These are phyloP conservation scores for Suhomyces choctaworum DNA, from an alignment of 1,139 yeast species.

Conservation along the genomic window DNA sequence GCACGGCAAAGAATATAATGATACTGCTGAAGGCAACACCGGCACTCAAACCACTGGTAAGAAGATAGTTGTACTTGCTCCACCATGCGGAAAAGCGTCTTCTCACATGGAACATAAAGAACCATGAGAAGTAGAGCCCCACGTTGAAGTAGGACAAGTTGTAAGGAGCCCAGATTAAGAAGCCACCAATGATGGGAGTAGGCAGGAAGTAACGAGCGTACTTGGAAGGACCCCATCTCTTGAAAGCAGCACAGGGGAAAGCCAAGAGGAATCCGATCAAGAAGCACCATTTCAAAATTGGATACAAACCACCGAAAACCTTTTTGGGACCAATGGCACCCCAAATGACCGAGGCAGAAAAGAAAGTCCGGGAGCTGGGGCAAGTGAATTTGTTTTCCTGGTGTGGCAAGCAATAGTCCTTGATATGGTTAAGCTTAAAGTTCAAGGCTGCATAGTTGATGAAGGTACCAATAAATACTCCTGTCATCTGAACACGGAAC, in stretches of 20 bases:
- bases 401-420: slow-evolving; percentile 45
- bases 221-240: slow-evolving; percentile 21
- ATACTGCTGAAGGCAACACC: slow-evolving; percentile 23
- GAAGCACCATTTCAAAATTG: slow-evolving; percentile 52
- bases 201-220: slow-evolving; percentile 21
- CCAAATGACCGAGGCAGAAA: slow-evolving; percentile 62
- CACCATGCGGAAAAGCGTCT: slow-evolving; percentile 20
- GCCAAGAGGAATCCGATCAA: slow-evolving; percentile 47
- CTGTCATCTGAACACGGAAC: slow-evolving; percentile 57
- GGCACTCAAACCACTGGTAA: slow-evolving; percentile 21
- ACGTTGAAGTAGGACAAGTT: slow-evolving; percentile 22
- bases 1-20: slow-evolving; percentile 24
- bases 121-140: slow-evolving; percentile 17
- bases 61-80: slow-evolving; percentile 22
- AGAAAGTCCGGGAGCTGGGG: slow-evolving; percentile 48
- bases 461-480: slow-evolving; percentile 44
- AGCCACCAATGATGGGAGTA: slow-evolving; percentile 20
- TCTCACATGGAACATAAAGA: slow-evolving; percentile 21
- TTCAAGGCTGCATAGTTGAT: slow-evolving; percentile 54
- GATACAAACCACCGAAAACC: slow-evolving; percentile 49
- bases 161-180: slow-evolving; percentile 19
- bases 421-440: slow-evolving; percentile 50
- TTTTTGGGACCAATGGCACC: slow-evolving; percentile 63
- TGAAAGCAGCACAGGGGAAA: slow-evolving; percentile 33
- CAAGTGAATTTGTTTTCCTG: slow-evolving; percentile 50